Evolutionary conservation across 768 basidiomycete species (phyloP).

Genomic region (Termitomyces sp.): DNA sequence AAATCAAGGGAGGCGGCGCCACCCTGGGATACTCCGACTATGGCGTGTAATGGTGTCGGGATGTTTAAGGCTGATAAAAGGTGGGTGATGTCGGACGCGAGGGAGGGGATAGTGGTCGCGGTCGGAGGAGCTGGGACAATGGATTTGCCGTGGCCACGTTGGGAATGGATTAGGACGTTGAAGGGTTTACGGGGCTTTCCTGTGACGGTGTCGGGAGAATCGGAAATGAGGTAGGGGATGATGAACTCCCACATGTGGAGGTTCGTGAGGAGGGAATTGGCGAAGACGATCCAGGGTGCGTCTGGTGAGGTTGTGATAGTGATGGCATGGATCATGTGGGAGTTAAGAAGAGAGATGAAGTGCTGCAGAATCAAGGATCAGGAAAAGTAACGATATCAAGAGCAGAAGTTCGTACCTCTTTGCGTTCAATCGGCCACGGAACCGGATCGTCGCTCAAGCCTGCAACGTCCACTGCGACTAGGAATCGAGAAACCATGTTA

Average conservation of each 20-base stretch:
- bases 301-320: conserved; percentile 34
- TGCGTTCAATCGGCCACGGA: conserved; percentile 46
- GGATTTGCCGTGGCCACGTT: conserved; percentile 50
- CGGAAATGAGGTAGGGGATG: conserved; percentile 35
- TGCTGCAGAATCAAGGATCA: conserved; percentile 24
- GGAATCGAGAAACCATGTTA: conserved; percentile 69
- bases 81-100: conserved; percentile 41
- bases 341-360: conserved; percentile 29
- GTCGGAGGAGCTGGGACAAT: conserved; percentile 22
- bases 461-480: conserved; percentile 57
- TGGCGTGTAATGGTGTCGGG: conserved; percentile 33
- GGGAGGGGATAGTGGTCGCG: conserved; percentile 36
- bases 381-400: neutral
- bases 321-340: conserved; percentile 37
- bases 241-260: conserved; percentile 44
- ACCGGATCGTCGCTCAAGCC: conserved; percentile 43
- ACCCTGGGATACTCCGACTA: conserved; percentile 54
- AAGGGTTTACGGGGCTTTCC: conserved; percentile 22
- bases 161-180: conserved; percentile 49
- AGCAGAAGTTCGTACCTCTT: conserved; percentile 29
- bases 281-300: conserved; percentile 49
- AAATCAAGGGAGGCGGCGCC: conserved; percentile 49
- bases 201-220: conserved; percentile 8
- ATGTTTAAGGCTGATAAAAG: conserved; percentile 33
- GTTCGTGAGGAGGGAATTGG: conserved; percentile 48